A percentile compares a stretch with the other conserved stretches of the same genome.
Conservation (phyloP, 2,329 filamentous ascomycete species). For the Alternaria solani region DNA sequence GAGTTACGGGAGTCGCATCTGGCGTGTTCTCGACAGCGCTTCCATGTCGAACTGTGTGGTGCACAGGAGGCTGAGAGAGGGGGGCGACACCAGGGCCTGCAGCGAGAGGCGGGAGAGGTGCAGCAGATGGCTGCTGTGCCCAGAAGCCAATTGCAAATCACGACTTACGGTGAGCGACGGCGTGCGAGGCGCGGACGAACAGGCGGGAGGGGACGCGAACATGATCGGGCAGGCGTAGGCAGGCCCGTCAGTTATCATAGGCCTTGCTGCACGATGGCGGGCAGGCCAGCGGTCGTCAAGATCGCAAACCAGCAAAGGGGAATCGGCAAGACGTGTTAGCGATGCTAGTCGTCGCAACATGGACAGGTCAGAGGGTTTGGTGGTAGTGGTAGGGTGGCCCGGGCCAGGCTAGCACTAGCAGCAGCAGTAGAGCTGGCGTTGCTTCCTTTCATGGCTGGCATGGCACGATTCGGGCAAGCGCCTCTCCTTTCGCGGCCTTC, state of each 20-base stretch:
- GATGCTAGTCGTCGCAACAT: conserved; percentile 4
- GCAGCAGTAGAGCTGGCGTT: conserved; percentile 23
- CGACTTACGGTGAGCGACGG: conserved; percentile 18
- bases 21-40: conserved; percentile 27
- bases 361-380: conserved; percentile 26
- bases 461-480: conserved; percentile 24
- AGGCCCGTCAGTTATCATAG: neutral
- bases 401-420: conserved; percentile 16
- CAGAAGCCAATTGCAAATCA: conserved; percentile 16
- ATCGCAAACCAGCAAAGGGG: conserved; percentile 3
- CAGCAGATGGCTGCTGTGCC: conserved; percentile 16
- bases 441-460: conserved; percentile 27
- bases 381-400: conserved; percentile 19
- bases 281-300: neutral
- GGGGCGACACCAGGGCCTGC: conserved; percentile 11
- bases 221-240: neutral
- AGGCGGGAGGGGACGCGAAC: conserved; percentile 12
- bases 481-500: conserved; percentile 33
- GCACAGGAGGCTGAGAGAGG: conserved; percentile 26
- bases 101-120: conserved; percentile 14
- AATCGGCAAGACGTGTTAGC: conserved; percentile 6
- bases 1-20: conserved; percentile 35
- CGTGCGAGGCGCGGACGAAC: conserved; percentile 21
- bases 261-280: neutral
- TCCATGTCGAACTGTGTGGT: conserved; percentile 34